Base-by-base conservation (phyloP, 441 rosid genomes). In the Populus tomentosa region DNA sequence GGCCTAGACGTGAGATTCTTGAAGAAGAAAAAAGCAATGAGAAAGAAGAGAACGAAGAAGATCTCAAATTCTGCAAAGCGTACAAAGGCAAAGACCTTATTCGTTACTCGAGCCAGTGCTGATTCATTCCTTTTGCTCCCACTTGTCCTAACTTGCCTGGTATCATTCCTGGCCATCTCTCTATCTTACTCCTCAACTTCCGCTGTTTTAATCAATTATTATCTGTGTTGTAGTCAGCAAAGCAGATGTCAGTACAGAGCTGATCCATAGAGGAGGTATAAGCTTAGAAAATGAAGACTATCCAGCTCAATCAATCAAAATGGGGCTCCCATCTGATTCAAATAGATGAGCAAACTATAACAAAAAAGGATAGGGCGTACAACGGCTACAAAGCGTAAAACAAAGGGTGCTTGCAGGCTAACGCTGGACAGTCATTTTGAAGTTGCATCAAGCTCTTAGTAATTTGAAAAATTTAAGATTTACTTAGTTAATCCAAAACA, bases 1-100 rank as follows among this genome's bases (percentile, higher is more conserved):
- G 97, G 97, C 80, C 95, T 88, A 40, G 97, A 76, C 63, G 91
- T 92, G 77, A 94, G 90, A 88, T 92, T 89, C 84, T 92, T 92
- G 93, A 92, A 92, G 85, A 92, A 70, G 76, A 86, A 66, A 75
- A 92, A 94, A 35, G 91, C 85, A 35, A 89, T 70, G 30, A 91
- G 0, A 84, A 91, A 79, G 90, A 94, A 92, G 68, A 92, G 90
- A 46, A 92, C 40, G 67, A 91, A 92, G 42, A 94, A 73, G 75
- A 94, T 87, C 93, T 94, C 98, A 65, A 92, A 92, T 87, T 92
- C 98, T 7, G 92, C 93, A n/a, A 83, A 71, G 80, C 85, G 80
- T 30, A 87, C 81, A 74, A 89, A 87, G 71, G 75, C 46, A 76
- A 89, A 88, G 11, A 91, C 84, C 38, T 88, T 73, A 76, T 82